These are phyloP conservation scores for Tephrocybe sp. DNA, from an alignment of 768 basidiomycete genomes.

Conservation along the genomic window DNA sequence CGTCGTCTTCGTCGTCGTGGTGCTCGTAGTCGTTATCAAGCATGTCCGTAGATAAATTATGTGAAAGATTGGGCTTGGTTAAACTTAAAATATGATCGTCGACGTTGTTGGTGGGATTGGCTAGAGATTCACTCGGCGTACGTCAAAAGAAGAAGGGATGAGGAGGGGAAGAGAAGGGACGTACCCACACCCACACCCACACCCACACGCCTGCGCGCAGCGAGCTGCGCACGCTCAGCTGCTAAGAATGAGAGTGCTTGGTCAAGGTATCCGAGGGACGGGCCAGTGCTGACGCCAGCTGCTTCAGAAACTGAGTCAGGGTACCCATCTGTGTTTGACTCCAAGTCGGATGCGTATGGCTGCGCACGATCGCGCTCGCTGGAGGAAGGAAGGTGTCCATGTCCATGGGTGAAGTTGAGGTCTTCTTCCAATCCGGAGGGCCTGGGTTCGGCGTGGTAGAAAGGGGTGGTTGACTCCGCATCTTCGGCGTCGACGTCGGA, in stretches of 20 bases:
- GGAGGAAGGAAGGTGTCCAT: too few relatives aligned
- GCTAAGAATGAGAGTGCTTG: conserved; percentile 76
- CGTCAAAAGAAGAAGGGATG: background rate
- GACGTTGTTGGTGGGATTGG: background rate
- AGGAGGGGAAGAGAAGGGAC: conserved; percentile 17
- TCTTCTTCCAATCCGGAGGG: too few relatives aligned
- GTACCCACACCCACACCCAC: conserved; percentile 39
- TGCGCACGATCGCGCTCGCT: too few relatives aligned
- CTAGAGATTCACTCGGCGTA: conserved; percentile 23
- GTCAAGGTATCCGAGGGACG: conserved; percentile 73
- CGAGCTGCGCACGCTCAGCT: conserved; percentile 62
- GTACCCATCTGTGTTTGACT: too few relatives aligned
- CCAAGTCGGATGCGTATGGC: conserved; percentile 2
- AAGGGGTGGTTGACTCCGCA: too few relatives aligned
- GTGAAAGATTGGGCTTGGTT: too few relatives aligned
- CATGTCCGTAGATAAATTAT: too few relatives aligned
- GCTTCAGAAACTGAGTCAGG: conserved; percentile 2
- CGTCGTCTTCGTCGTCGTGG: background rate
- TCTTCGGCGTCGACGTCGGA: too few relatives aligned
- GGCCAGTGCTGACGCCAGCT: conserved; percentile 26
- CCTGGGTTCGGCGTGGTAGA: too few relatives aligned
- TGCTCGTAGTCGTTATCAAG: background rate
- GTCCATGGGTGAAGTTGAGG: too few relatives aligned
- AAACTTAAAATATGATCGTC: conserved; percentile 15
- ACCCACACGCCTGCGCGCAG: conserved; percentile 42